Evolutionary conservation across 2,329 filamentous ascomycete genomes (phyloP).

Genomic region (Penicillium sp.): DNA sequence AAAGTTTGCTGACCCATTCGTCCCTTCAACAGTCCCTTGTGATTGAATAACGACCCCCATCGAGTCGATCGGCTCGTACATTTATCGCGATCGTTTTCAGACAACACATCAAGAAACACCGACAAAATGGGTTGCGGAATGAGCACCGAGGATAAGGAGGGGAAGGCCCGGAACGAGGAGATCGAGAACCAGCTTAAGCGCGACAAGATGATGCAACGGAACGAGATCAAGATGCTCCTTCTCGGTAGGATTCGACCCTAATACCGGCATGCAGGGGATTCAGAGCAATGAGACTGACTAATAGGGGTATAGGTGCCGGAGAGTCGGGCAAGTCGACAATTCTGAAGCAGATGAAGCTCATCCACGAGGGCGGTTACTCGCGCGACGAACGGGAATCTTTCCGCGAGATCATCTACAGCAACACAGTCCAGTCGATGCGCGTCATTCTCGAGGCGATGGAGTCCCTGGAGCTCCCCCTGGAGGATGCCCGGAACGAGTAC

Average conservation of each 20-base stretch:
- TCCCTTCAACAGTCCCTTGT: constrained; percentile 7
- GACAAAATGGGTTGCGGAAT: constrained; percentile 98
- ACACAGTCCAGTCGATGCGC: constrained; percentile 70
- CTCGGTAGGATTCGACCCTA: constrained; percentile 68
- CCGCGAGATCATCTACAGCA: constrained; percentile 72
- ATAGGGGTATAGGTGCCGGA: constrained; percentile 72
- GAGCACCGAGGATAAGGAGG: constrained; percentile 99
- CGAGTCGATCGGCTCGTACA: constrained; percentile 13
- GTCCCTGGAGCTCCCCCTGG: constrained; percentile 74
- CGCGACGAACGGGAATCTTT: constrained; percentile 76
- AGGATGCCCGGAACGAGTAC: constrained; percentile 91
- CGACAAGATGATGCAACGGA: constrained; percentile 97
- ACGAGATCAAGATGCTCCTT: constrained; percentile 99
- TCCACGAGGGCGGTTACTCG: constrained; percentile 98
- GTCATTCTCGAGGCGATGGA: constrained; percentile 70
- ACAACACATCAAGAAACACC: constrained; percentile 28
- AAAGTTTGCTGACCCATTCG: constrained; percentile 7
- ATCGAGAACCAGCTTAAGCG: constrained; percentile 99
- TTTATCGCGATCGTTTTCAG: constrained; percentile 14
- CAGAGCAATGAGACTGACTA: background rate
- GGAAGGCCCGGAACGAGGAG: constrained; percentile 99
- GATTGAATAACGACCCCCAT: constrained; percentile 9
- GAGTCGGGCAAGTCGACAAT: constrained; percentile 96
- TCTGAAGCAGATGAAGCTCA: constrained; percentile 98
- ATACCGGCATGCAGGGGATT: background rate